Evolutionary conservation across 148 eudicot genomes (phyloP), one percentile per base, ranked within the genome.

Genomic region (Rhododendron ovatum): DNA sequence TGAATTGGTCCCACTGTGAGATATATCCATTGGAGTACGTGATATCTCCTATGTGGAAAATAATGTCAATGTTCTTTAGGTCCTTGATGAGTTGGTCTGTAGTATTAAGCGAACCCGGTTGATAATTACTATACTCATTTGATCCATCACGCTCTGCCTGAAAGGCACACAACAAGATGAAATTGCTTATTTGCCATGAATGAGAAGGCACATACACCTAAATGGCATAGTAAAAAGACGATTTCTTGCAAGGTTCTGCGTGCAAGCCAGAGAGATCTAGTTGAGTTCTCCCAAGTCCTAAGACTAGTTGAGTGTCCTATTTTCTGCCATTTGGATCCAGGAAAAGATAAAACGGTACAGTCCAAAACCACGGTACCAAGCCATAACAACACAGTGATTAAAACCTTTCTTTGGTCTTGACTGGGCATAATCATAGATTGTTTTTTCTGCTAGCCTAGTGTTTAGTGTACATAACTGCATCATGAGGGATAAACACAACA

Each of bases 1-100:
- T 94, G 85, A 97, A 97, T 75, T 97, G 98, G 92, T 95, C 98
- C 98, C 98, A 97, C 85, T 95, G 95, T 13, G 99, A 96, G 51
- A 95, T 87, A 35, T 96, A 96, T 59, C 98, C 99, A 84, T 93
- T 94, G 22, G 98, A 89, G 88, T 97, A 97, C 8, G 89, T 24
- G 24, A 97, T 53, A 83, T 94, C 99, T 85, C 99, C 98, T 45
- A 95, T 94, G 47, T 95, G 98, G 87, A 95, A 94, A 37, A 95
- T 95, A 47, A 93, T 91, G 89, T 97, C 99, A 35, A 90, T 82
- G 88, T 97, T 91, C 76, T 90, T 35, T 8, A 94, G 89, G 85
- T 97, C 98, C 43, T 91, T 91, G 87, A 93, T 93, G 63, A 95
- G 92, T 67, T 92, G 94, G 84, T 93, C 93, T 0, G 99, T 95